Evolutionary conservation across 345 rosid genomes (phyloP).

Genomic region (Laguncularia racemosa): DNA sequence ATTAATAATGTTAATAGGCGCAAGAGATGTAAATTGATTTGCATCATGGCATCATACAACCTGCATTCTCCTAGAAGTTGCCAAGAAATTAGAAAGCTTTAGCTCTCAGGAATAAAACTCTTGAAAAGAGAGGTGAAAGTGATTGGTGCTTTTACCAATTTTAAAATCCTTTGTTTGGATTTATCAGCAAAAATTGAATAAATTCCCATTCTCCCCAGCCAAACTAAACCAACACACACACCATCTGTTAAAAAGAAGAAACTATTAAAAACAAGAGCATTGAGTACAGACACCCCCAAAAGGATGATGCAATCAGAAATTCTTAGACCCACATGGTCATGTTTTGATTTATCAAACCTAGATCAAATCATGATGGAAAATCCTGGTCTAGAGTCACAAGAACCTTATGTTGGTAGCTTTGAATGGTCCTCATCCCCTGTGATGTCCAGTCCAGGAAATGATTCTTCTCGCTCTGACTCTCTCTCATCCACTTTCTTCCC

Average conservation of each 20-base stretch:
- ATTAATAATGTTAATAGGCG: no score
- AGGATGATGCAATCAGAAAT: constrained; percentile 22
- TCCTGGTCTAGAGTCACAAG: constrained; percentile 5
- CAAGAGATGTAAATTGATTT: no score
- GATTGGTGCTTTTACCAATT: no score
- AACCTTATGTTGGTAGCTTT: constrained; percentile 4
- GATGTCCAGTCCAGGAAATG: no score
- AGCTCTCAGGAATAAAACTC: constrained; percentile 12
- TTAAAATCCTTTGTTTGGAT: no score
- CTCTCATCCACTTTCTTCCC: no score
- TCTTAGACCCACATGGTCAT: constrained; percentile 26
- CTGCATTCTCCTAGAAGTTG: constrained; percentile 15
- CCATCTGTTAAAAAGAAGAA: background rate
- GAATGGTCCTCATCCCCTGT: constrained; percentile 20
- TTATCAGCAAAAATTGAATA: background rate
- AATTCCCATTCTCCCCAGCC: background rate
- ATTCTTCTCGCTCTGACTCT: no score
- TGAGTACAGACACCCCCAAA: background rate
- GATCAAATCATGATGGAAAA: background rate
- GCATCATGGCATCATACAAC: no score
- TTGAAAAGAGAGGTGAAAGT: background rate
- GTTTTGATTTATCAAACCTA: constrained; percentile 6
- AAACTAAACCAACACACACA: background rate
- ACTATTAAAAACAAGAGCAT: background rate
- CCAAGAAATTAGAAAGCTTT: constrained; percentile 21